phyloP scores from a whole-genome alignment of 1,284 basidiomycete genomes.

The Trichosporon ovoides region DNA sequence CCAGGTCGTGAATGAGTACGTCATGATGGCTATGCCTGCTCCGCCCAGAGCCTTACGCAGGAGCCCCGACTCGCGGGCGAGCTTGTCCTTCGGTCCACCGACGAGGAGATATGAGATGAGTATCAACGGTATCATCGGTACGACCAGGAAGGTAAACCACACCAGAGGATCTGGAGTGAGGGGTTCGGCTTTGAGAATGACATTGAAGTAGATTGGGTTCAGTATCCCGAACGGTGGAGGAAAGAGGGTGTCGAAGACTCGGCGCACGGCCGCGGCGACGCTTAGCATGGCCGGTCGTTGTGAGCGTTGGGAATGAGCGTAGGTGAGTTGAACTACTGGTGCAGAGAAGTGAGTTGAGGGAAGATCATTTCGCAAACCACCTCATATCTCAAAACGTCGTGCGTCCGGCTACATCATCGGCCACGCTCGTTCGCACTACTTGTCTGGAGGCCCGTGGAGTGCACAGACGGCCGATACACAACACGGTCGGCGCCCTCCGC shows the following conservation, averaged over 20 bases:
- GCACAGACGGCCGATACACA: too few species aligned
- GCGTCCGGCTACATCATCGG: too few species aligned
- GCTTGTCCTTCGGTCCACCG: background rate
- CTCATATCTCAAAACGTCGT: too few species aligned
- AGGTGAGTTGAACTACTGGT: background rate
- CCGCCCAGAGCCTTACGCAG: background rate
- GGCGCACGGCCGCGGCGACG: background rate
- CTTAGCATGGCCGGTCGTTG: background rate
- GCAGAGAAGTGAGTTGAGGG: background rate
- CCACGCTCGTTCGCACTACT: too few species aligned
- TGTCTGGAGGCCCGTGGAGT: background rate
- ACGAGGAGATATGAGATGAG: background rate
- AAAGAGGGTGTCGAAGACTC: background rate
- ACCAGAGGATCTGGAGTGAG: background rate
- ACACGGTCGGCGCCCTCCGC: too few species aligned
- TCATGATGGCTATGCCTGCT: background rate
- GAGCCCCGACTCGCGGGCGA: background rate
- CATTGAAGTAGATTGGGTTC: background rate
- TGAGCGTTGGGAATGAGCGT: background rate
- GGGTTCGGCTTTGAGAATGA: background rate
- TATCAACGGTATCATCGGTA: background rate
- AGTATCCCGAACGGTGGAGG: background rate
- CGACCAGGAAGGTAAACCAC: background rate
- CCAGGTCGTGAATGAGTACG: background rate
- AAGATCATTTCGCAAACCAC: background rate